These are phyloP conservation scores for Boletus pseudo-olivaceus DNA, from an alignment of 768 basidiomycete genomes.

Conservation along the genomic window DNA sequence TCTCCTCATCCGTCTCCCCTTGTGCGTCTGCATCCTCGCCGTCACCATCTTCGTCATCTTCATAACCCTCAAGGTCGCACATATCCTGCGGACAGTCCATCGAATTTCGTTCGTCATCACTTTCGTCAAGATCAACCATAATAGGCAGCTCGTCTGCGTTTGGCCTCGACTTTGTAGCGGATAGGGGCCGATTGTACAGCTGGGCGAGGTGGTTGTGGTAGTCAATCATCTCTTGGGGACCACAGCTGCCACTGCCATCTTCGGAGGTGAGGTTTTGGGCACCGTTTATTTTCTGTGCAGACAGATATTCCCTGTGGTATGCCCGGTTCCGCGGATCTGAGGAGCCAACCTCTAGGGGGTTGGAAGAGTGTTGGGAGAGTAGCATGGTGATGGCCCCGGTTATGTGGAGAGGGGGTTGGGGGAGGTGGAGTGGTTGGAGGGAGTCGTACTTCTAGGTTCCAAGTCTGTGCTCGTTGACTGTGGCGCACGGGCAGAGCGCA, in stretches of 20 bases:
- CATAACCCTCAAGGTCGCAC: slow-evolving; percentile 34
- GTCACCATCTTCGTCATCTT: slow-evolving; percentile 36
- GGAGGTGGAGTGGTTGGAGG: neutral
- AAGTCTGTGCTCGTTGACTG: neutral
- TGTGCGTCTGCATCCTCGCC: slow-evolving; percentile 32
- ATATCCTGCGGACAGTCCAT: slow-evolving; percentile 38
- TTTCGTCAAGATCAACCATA: slow-evolving; percentile 48
- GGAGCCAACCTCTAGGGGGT: slow-evolving; percentile 66
- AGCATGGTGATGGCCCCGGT: slow-evolving; percentile 22
- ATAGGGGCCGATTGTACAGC: slow-evolving; percentile 34
- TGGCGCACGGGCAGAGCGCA: neutral
- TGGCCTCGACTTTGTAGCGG: slow-evolving; percentile 19
- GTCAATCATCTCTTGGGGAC: slow-evolving; percentile 37
- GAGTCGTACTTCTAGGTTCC: neutral
- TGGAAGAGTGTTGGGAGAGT: slow-evolving; percentile 70
- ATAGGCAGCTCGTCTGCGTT: slow-evolving; percentile 24
- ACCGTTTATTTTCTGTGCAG: slow-evolving; percentile 33
- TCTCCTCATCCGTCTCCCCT: slow-evolving; percentile 57
- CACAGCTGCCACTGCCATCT: slow-evolving; percentile 44
- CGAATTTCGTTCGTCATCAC: slow-evolving; percentile 35
- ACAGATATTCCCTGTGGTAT: slow-evolving; percentile 39
- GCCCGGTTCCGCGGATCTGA: slow-evolving; percentile 52
- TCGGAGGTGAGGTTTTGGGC: slow-evolving; percentile 43
- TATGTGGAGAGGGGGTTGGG: neutral
- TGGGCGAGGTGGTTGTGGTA: slow-evolving; percentile 52